Conservation (phyloP, 495 filamentous ascomycete genomes). For the Letharia columbiana region DNA sequence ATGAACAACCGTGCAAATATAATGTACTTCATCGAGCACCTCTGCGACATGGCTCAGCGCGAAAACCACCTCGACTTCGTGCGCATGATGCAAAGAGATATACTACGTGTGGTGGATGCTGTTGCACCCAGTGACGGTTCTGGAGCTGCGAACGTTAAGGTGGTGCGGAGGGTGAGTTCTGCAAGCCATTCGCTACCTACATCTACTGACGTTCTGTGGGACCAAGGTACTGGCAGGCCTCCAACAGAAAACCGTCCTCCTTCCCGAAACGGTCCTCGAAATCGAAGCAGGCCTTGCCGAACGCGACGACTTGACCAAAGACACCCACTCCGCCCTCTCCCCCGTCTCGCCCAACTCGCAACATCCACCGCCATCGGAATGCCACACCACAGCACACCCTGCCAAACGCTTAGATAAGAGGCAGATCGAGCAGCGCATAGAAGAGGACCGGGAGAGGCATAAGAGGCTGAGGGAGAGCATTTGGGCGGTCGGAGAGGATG, state of each 20-base stretch:
- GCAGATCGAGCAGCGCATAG: conserved; percentile 89
- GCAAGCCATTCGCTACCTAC: neutral
- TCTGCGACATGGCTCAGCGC: conserved; percentile 75
- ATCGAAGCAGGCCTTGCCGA: conserved; percentile 74
- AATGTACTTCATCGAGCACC: conserved; percentile 96
- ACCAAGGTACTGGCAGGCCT: conserved; percentile 58
- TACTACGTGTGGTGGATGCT: conserved; percentile 77
- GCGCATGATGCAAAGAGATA: conserved; percentile 90
- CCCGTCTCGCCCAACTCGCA: conserved; percentile 25
- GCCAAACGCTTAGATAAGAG: conserved; percentile 61
- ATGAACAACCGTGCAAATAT: conserved; percentile 98
- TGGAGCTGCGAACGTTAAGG: conserved; percentile 89
- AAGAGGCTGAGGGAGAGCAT: conserved; percentile 82
- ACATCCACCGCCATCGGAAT: conserved; percentile 6
- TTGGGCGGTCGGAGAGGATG: conserved; percentile 65
- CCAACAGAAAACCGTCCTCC: conserved; percentile 57
- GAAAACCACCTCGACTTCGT: conserved; percentile 71
- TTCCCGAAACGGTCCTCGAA: conserved; percentile 58
- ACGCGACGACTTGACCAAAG: conserved; percentile 43
- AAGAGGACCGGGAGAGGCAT: conserved; percentile 92
- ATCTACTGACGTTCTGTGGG: neutral
- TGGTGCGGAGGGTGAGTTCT: conserved; percentile 60
- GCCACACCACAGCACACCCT: conserved; percentile 27
- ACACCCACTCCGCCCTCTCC: conserved; percentile 21
- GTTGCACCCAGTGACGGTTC: conserved; percentile 81